phyloP scores from a whole-genome alignment of 2,329 filamentous ascomycete species.

The Coniochaeta prunicola region DNA sequence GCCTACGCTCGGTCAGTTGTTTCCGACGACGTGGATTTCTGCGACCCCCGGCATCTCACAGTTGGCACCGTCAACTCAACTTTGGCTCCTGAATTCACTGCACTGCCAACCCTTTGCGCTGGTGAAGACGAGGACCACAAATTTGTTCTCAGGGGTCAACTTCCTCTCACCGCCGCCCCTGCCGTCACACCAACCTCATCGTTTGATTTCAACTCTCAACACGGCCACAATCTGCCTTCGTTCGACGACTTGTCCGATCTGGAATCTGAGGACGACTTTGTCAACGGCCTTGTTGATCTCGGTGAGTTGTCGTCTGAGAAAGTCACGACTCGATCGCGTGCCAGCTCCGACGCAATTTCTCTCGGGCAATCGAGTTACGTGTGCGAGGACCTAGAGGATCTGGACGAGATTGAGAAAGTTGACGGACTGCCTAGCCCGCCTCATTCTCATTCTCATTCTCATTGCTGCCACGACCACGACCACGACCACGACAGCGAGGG shows the following conservation, averaged over 20 bases:
- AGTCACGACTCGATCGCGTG: slow-evolving; percentile 51
- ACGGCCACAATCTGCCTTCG: slow-evolving; percentile 54
- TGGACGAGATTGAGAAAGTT: slow-evolving; percentile 60
- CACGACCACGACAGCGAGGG: slow-evolving; percentile 37
- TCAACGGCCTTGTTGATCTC: slow-evolving; percentile 66
- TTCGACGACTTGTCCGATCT: slow-evolving; percentile 87
- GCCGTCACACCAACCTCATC: slow-evolving; percentile 24
- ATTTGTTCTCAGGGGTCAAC: slow-evolving; percentile 37
- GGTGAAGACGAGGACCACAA: slow-evolving; percentile 55
- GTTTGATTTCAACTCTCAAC: slow-evolving; percentile 46
- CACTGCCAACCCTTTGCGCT: slow-evolving; percentile 53
- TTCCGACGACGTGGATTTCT: slow-evolving; percentile 75
- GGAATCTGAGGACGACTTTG: slow-evolving; percentile 85
- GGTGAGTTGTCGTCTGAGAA: slow-evolving; percentile 39
- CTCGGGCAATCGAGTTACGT: slow-evolving; percentile 73
- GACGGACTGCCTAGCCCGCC: slow-evolving; percentile 57
- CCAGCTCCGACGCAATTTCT: slow-evolving; percentile 58
- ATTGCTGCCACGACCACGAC: no score
- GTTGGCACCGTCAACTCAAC: slow-evolving; percentile 51
- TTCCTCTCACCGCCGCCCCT: slow-evolving; percentile 38
- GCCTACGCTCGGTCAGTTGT: slow-evolving; percentile 58
- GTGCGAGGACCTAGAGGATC: slow-evolving; percentile 67
- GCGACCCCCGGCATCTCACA: slow-evolving; percentile 84
- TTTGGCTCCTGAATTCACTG: slow-evolving; percentile 54
- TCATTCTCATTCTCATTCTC: no score